Evolutionary conservation across 345 rosid genomes (phyloP).

Genomic region (Microthlaspi erraticum): DNA sequence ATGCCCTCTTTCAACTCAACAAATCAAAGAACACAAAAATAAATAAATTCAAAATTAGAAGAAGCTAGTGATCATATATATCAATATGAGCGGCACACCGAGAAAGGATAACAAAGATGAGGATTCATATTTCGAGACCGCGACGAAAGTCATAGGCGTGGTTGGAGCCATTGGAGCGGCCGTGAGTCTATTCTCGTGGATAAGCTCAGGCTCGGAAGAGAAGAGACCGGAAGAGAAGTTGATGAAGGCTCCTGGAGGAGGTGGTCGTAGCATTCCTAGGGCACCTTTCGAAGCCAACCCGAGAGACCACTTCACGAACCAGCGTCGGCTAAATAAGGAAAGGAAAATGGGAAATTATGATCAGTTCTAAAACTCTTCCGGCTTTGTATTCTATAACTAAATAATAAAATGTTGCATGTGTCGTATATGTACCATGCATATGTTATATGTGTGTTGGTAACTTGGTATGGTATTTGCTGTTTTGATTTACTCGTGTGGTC

Average conservation of each 20-base stretch:
- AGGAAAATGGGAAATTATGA: not conserved
- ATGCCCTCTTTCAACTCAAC: not conserved
- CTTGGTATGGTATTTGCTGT: not conserved
- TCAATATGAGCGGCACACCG: not conserved
- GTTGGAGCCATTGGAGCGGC: constrained; percentile 27
- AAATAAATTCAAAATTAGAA: too few relatives aligned
- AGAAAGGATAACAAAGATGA: constrained; percentile 12
- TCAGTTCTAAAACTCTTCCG: not conserved
- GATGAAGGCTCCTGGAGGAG: constrained; percentile 17
- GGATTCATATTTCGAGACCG: constrained; percentile 2
- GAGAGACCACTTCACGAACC: not conserved
- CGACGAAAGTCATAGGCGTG: constrained; percentile 6
- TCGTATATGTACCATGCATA: not conserved
- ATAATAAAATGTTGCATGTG: constrained; percentile 3
- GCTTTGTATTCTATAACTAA: not conserved
- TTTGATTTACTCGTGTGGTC: not conserved
- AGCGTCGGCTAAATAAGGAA: constrained; percentile 6
- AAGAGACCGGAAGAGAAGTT: not conserved
- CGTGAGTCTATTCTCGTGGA: not conserved
- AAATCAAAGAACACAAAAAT: not conserved
- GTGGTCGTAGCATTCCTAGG: not conserved
- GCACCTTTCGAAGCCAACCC: constrained; percentile 9
- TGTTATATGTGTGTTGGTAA: not conserved
- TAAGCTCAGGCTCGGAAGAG: not conserved
- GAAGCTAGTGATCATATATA: constrained; percentile 1